Evolutionary conservation across 495 filamentous ascomycete species (phyloP), one percentile per base, ranked within the genome.

Genomic region (Hypoxylon lienhwacheense): DNA sequence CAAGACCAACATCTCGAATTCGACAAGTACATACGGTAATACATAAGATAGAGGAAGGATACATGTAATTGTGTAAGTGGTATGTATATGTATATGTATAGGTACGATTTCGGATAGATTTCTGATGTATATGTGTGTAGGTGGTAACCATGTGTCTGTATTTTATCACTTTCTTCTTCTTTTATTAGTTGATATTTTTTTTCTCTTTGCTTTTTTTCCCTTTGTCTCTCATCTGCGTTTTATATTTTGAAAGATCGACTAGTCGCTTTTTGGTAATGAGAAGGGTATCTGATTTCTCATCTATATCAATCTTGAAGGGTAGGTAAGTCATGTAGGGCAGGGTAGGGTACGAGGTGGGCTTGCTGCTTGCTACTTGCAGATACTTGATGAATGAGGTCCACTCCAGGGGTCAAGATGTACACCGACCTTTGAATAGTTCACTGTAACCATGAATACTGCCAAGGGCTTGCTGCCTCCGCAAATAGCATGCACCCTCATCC

Each of bases 401-500:
- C n/a, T n/a, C n/a, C n/a, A 21, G 57, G 57, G 51, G 51, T 42
- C 39, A 39, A 51, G 52, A 53, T 61, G 42, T 61, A 55, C 58
- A 61, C 58, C 58, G 58, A 56, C 58, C 58, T 61, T 61, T 56
- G 47, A 24, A 40, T 42, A 52, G 42, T 55, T 52, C 57, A 54
- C 57, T 61, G 51, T 55, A 61, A 61, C 57, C 57, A 52, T 52
- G 5, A 16, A 26, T 48, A 52, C 58, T 48, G 58, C 58, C 58
- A 61, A 56, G 52, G 42, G 33, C 43, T 51, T 44, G 33, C 43
- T 50, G 22, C 47, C 25, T 55, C 47, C 49, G 56, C 44, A 41
- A 41, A 35, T 53, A 50, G n/a, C 33, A 53, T 53, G 51, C 43
- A 47, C 46, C 4, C 40, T 54, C 50, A 54, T 56, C 36, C 52